phyloP scores from a whole-genome alignment of 169 alveolate species.

The Perkinsus chesapeaki region DNA sequence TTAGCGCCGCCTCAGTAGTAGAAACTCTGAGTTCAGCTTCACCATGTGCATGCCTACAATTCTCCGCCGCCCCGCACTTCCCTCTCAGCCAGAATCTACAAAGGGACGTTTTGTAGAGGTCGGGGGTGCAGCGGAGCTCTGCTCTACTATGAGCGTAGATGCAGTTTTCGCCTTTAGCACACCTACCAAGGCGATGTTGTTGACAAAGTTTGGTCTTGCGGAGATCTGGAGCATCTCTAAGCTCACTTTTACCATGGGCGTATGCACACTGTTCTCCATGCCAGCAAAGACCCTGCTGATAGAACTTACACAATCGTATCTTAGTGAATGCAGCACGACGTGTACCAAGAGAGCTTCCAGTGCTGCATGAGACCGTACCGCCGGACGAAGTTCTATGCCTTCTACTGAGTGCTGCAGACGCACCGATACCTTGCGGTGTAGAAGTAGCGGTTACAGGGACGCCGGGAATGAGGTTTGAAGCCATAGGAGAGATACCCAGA shows the following conservation, averaged over 20 bases:
- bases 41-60: constrained; percentile 58
- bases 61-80: constrained; percentile 35
- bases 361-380: neutral
- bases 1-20: neutral
- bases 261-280: neutral
- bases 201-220: neutral
- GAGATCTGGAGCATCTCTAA: neutral
- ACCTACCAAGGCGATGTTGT: neutral
- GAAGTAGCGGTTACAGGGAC: no score
- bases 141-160: constrained; percentile 22
- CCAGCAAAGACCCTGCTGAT: neutral
- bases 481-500: no score
- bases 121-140: constrained; percentile 28
- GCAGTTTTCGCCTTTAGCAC: constrained; percentile 21
- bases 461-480: no score
- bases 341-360: neutral
- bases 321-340: neutral
- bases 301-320: neutral
- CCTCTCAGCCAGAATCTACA: constrained; percentile 36
- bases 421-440: no score
- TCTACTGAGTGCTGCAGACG: neutral
- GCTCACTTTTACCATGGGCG: neutral
- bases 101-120: constrained; percentile 32
- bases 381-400: neutral
- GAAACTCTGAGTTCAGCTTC: neutral